Percentiles rank a stretch among this genome's conserved stretches.
Evolutionary conservation across 192 early-diverging fungal species (phyloP).

Genomic region (Tieghemiomyces parasiticus): DNA sequence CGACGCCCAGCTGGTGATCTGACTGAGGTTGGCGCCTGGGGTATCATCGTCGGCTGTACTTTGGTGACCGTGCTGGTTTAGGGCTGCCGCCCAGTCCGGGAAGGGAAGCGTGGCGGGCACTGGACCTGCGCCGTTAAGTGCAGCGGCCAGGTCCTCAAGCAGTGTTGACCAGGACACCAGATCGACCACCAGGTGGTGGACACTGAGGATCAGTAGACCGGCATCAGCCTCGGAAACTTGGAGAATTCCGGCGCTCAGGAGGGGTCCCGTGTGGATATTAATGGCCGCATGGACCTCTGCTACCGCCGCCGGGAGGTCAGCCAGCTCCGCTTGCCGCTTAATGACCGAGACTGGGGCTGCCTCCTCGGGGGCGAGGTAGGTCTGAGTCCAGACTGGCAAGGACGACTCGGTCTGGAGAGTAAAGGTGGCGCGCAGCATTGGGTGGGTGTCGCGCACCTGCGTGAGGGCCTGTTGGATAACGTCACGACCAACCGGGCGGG

Average conservation of each 20-base stretch:
- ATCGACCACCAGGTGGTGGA: slow-evolving; percentile 1
- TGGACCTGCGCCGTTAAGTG: not conserved
- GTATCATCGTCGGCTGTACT: not conserved
- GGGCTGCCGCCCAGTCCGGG: not conserved
- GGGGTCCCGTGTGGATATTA: not conserved
- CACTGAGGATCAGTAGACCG: not conserved
- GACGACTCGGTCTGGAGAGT: no score
- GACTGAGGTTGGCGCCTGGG: not conserved
- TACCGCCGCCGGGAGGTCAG: not conserved
- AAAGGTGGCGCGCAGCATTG: no score
- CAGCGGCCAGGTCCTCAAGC: not conserved
- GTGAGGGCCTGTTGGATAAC: no score
- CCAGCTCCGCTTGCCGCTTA: no score
- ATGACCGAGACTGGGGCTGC: no score
- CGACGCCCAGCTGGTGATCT: not conserved
- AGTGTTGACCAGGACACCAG: not conserved
- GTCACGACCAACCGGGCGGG: no score
- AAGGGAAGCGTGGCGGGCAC: not conserved
- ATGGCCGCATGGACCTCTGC: not conserved
- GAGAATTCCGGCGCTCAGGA: not conserved
- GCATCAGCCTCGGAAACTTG: not conserved
- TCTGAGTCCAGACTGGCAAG: no score
- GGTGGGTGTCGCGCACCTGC: no score
- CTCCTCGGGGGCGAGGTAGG: no score
- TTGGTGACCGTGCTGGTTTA: not conserved